Percentiles rank a stretch among this genome's conserved stretches.
phyloP scores from a whole-genome alignment of 1,284 basidiomycete species.

The Pseudozyma hubeiensis region DNA sequence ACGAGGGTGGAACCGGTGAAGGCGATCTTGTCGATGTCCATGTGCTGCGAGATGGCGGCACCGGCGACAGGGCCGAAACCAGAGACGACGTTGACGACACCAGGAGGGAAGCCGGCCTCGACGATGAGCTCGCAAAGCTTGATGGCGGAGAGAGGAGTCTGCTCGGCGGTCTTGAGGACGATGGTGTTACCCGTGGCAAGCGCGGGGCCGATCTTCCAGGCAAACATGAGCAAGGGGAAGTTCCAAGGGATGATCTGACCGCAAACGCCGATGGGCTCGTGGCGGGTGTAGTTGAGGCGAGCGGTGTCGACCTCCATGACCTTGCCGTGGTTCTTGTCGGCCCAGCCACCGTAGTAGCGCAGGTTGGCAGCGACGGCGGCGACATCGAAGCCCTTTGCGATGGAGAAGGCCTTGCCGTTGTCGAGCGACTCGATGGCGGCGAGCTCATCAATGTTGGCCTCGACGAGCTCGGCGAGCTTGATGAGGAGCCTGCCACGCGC shows the following conservation, averaged over 20 bases:
- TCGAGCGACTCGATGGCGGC: conserved; percentile 73
- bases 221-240: conserved; percentile 74
- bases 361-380: conserved; percentile 74
- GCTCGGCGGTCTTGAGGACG: conserved; percentile 78
- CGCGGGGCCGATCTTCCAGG: conserved; percentile 74
- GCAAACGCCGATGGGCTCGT: conserved; percentile 92
- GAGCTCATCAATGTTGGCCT: conserved; percentile 78
- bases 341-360: conserved; percentile 76
- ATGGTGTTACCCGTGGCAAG: conserved; percentile 70
- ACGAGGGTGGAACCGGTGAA: conserved; percentile 76
- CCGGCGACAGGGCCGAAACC: conserved; percentile 87
- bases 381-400: conserved; percentile 77
- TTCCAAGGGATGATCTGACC: conserved; percentile 72
- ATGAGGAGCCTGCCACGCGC: conserved; percentile 75
- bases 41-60: conserved; percentile 74
- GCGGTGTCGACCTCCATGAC: conserved; percentile 83
- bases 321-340: conserved; percentile 86
- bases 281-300: conserved; percentile 77
- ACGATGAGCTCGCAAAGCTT: conserved; percentile 81
- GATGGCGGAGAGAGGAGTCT: conserved; percentile 76
- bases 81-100: conserved; percentile 79
- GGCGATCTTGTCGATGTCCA: conserved; percentile 76
- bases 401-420: conserved; percentile 82
- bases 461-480: conserved; percentile 81
- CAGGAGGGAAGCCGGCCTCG: conserved; percentile 82